Evolutionary conservation across 345 rosid genomes (phyloP).

Genomic region (Salix udensis): DNA sequence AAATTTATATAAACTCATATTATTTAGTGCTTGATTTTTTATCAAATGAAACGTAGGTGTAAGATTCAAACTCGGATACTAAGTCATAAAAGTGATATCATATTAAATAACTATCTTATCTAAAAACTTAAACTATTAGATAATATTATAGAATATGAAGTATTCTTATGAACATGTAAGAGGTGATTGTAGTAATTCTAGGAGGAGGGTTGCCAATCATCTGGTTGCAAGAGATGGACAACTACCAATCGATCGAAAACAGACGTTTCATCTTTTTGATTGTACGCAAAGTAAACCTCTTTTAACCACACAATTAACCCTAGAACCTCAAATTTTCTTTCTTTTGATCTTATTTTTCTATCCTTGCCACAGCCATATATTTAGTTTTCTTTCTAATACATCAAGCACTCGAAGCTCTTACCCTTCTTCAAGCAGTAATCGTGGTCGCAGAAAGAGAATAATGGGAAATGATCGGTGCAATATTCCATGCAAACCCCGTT

Average conservation of each 20-base stretch:
- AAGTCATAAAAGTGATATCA: too few species aligned
- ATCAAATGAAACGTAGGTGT: too few species aligned
- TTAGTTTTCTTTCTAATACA: not conserved
- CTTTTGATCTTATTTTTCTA: too few species aligned
- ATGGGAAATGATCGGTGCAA: slow-evolving; percentile 43
- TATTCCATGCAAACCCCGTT: slow-evolving; percentile 31
- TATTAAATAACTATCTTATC: too few species aligned
- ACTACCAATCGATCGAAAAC: slow-evolving; percentile 1
- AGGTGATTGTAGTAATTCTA: not conserved
- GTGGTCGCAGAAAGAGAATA: not conserved
- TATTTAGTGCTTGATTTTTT: too few species aligned
- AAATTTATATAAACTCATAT: too few species aligned
- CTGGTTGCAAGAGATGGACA: slow-evolving; percentile 10
- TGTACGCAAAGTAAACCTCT: slow-evolving; percentile 21
- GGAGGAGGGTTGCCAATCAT: not conserved
- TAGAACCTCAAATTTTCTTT: not conserved
- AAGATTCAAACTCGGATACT: too few species aligned
- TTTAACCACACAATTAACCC: not conserved
- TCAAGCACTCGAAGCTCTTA: not conserved
- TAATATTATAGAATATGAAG: too few species aligned
- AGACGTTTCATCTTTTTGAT: slow-evolving; percentile 34
- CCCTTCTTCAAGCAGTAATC: not conserved
- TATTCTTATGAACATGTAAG: not conserved
- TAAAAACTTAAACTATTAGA: too few species aligned
- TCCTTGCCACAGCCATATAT: not conserved